Evolutionary conservation across 352 stramenopile genomes (phyloP).

Genomic region (Phytophthora capsici): DNA sequence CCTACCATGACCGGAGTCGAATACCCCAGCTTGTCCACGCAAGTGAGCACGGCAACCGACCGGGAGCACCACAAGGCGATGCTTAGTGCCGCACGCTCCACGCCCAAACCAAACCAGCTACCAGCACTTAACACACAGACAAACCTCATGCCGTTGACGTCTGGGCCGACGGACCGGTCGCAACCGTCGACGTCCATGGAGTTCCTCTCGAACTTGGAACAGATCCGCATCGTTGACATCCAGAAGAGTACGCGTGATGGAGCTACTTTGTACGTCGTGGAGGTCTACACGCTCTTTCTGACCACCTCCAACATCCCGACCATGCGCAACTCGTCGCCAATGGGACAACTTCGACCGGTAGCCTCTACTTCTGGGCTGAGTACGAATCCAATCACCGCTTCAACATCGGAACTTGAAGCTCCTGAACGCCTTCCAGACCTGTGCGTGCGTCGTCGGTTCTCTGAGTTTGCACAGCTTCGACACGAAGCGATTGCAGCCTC

Average conservation of each 20-base stretch:
- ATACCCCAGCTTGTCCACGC: background rate
- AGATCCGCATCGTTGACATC: conserved; percentile 42
- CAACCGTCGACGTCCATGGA: conserved; percentile 21
- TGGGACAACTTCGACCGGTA: background rate
- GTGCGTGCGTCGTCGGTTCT: conserved; percentile 34
- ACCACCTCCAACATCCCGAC: conserved; percentile 35
- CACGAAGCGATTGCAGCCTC: conserved; percentile 30
- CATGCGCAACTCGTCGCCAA: conserved; percentile 7
- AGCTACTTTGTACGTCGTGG: conserved; percentile 46
- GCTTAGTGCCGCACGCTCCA: conserved; percentile 4
- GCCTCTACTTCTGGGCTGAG: conserved; percentile 7
- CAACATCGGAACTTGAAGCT: conserved; percentile 14
- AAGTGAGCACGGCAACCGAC: background rate
- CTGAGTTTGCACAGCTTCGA: conserved; percentile 35
- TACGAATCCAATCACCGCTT: conserved; percentile 10
- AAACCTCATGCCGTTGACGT: conserved; percentile 17
- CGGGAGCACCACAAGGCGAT: conserved; percentile 14
- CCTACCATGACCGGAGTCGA: background rate
- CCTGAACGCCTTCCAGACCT: conserved; percentile 21
- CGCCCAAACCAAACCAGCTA: conserved; percentile 1
- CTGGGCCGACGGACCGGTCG: conserved; percentile 19
- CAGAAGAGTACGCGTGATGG: conserved; percentile 27
- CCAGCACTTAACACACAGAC: conserved; percentile 14
- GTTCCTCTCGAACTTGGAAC: conserved; percentile 50
- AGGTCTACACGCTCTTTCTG: conserved; percentile 32